Conservation (phyloP, 352 stramenopile species). For the Peronospora belbahrii region DNA sequence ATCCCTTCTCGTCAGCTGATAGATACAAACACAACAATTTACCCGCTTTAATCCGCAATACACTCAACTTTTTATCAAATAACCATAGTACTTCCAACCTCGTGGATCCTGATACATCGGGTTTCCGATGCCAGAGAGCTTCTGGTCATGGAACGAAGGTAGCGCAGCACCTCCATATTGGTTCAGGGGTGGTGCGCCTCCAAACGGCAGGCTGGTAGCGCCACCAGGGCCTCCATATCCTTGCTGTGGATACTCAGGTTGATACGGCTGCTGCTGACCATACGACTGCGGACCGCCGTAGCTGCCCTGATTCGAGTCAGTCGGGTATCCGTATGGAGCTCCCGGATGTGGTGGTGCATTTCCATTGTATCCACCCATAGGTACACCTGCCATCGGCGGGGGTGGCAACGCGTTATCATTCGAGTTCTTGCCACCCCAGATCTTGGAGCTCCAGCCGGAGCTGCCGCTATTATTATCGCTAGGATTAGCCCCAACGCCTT, state of each 20-base stretch:
- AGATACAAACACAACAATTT: not conserved
- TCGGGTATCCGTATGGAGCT: conserved; percentile 44
- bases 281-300: conserved; percentile 41
- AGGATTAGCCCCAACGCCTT: conserved; percentile 58
- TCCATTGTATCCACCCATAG: conserved; percentile 40
- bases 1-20: conserved; percentile 72
- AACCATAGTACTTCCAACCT: conserved; percentile 24
- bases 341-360: conserved; percentile 9
- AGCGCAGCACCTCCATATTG: conserved; percentile 36
- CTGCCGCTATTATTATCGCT: conserved; percentile 29
- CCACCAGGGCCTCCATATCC: conserved; percentile 36
- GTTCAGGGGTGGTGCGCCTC: conserved; percentile 24
- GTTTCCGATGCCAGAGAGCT: conserved; percentile 92
- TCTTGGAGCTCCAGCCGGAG: conserved; percentile 66
- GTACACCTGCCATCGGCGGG: conserved; percentile 42
- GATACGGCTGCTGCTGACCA: conserved; percentile 36
- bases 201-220: conserved; percentile 27
- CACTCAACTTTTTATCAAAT: not conserved
- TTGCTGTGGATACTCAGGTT: conserved; percentile 39
- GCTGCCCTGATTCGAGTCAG: conserved; percentile 35
- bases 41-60: not conserved
- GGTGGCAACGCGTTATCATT: conserved; percentile 47
- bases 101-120: conserved; percentile 90
- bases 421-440: conserved; percentile 55
- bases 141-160: conserved; percentile 55